Conservation (phyloP, 768 basidiomycete species). For the Suillus americanus region DNA sequence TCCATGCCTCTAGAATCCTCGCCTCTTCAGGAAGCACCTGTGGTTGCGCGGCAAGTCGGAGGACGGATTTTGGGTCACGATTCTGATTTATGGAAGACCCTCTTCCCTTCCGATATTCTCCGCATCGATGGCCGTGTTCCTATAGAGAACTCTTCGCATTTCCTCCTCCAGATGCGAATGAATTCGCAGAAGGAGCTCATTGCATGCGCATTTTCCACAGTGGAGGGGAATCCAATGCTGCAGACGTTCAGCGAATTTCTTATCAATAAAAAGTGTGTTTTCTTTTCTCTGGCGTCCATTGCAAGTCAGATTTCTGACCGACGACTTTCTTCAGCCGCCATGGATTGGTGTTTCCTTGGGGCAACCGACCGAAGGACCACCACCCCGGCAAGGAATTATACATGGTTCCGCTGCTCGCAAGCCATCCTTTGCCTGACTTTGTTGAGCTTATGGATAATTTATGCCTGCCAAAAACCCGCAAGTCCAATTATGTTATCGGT, state of each 20-base stretch:
- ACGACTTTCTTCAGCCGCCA: slow-evolving; percentile 59
- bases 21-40: slow-evolving; percentile 62
- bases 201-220: slow-evolving; percentile 71
- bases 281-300: slow-evolving; percentile 9
- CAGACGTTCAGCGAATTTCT: slow-evolving; percentile 65
- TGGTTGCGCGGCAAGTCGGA: slow-evolving; percentile 77
- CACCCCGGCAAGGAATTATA: slow-evolving; percentile 86
- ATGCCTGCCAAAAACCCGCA: slow-evolving; percentile 61
- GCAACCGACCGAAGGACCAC: slow-evolving; percentile 66
- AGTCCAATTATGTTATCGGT: slow-evolving; percentile 69
- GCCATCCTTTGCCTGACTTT: slow-evolving; percentile 75
- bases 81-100: slow-evolving; percentile 68
- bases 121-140: slow-evolving; percentile 86
- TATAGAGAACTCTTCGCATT: slow-evolving; percentile 71
- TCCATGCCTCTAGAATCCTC: slow-evolving; percentile 78
- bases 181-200: slow-evolving; percentile 78
- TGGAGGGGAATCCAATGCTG: slow-evolving; percentile 47
- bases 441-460: slow-evolving; percentile 81
- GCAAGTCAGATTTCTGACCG: slow-evolving; percentile 11
- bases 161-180: slow-evolving; percentile 75
- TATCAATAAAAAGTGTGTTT: slow-evolving; percentile 66
- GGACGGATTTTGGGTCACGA: slow-evolving; percentile 59
- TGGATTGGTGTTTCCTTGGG: slow-evolving; percentile 87
- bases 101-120: slow-evolving; percentile 71
- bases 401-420: slow-evolving; percentile 71